A percentile compares a stretch with the other conserved stretches of the same genome.
Evolutionary conservation across 2,329 filamentous ascomycete genomes (phyloP).

Genomic region (Elsinoe necatrix): DNA sequence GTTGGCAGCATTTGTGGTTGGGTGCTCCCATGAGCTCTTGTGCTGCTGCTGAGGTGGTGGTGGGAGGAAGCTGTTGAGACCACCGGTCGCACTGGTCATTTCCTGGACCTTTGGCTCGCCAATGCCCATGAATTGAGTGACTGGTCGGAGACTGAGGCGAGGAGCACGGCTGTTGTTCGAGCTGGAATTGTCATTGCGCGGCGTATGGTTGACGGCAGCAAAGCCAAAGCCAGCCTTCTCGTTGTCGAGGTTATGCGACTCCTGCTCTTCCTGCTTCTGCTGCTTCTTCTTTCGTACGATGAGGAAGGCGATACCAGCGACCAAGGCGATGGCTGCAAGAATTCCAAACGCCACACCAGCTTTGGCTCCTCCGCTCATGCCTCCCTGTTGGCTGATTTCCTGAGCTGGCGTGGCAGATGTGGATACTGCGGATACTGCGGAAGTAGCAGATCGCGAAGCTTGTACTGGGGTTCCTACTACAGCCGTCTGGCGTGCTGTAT

Average conservation of each 20-base stretch:
- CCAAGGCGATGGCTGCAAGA: slow-evolving; percentile 56
- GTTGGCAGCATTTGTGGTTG: slow-evolving; percentile 24
- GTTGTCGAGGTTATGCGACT: slow-evolving; percentile 27
- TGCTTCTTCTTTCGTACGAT: slow-evolving; percentile 66
- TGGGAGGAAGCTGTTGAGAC: slow-evolving; percentile 15
- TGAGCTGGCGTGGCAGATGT: slow-evolving; percentile 11
- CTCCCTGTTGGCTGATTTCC: slow-evolving; percentile 18
- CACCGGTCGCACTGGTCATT: slow-evolving; percentile 27
- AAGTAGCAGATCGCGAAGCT: slow-evolving; percentile 9
- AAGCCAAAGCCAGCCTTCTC: slow-evolving; percentile 30
- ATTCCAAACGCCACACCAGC: slow-evolving; percentile 82
- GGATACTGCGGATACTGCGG: slow-evolving; percentile 12
- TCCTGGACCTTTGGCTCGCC: slow-evolving; percentile 34
- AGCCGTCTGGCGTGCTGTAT: not conserved
- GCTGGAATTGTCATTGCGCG: slow-evolving; percentile 28
- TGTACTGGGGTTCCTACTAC: slow-evolving; percentile 7
- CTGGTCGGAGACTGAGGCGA: slow-evolving; percentile 74
- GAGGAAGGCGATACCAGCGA: slow-evolving; percentile 63
- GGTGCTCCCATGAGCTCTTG: slow-evolving; percentile 33
- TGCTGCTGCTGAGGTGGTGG: slow-evolving; percentile 22
- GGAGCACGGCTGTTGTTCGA: slow-evolving; percentile 52
- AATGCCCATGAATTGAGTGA: slow-evolving; percentile 71
- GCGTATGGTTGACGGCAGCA: slow-evolving; percentile 22
- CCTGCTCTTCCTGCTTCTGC: slow-evolving; percentile 34
- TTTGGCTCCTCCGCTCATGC: slow-evolving; percentile 48